Conservation (phyloP, 164 flowering plant species). For the Vitis cinerea region DNA sequence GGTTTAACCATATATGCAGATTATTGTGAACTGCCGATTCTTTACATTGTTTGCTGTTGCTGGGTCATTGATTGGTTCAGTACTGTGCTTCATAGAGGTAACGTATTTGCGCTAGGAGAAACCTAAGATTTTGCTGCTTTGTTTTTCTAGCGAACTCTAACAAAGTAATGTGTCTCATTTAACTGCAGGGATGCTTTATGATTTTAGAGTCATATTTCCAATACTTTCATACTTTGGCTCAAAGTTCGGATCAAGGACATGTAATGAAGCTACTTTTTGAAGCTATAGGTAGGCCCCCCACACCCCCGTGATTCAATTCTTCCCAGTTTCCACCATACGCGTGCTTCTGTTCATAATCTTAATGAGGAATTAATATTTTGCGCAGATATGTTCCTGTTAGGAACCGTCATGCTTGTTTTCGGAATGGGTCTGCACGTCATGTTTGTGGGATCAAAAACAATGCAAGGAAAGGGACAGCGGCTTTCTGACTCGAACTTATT, state of each 20-base stretch:
- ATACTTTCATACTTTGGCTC: constrained; percentile 44
- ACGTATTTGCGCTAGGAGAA: not conserved
- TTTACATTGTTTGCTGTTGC: constrained; percentile 66
- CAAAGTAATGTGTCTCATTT: not conserved
- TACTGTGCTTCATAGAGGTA: constrained; percentile 86
- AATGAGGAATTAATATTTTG: not conserved
- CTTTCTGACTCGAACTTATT: constrained; percentile 50
- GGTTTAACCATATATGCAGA: constrained; percentile 41
- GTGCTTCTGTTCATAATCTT: not conserved
- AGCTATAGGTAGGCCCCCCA: constrained; percentile 52
- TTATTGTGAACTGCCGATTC: constrained; percentile 69
- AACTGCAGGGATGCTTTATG: constrained; percentile 61
- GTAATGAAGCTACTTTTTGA: constrained; percentile 57
- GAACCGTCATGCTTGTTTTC: constrained; percentile 72
- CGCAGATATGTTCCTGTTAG: constrained; percentile 83
- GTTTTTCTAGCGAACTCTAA: not conserved
- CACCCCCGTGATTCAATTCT: not conserved
- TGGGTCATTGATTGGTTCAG: constrained; percentile 75
- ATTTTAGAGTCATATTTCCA: constrained; percentile 57
- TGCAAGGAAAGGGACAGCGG: constrained; percentile 22
- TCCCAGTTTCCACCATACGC: not conserved
- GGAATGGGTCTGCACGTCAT: constrained; percentile 59
- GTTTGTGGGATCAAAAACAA: constrained; percentile 52
- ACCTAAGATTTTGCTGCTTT: no score
- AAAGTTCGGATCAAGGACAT: constrained; percentile 46